Base-by-base conservation (phyloP, 176 grass and related monocot genomes). In the Oropetium thomaeum region DNA sequence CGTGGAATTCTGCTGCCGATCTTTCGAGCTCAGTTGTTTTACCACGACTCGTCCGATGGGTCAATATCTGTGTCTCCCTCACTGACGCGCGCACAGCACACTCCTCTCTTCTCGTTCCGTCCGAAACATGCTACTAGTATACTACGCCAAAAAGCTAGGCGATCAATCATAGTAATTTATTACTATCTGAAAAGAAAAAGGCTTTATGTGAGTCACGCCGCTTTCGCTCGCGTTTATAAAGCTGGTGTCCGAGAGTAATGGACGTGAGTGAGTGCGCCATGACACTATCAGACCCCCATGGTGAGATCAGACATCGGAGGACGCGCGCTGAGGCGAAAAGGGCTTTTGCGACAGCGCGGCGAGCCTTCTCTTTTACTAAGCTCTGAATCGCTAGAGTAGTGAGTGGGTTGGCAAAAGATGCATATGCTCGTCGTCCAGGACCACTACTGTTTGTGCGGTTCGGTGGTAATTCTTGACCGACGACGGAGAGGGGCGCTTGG, bases 231-330 rank as follows among this genome's bases (percentile, higher is more conserved):
- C 7, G 19, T 29, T 29, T 44, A 22, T 43, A 42, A 71, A 65
- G 15, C 15, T 2, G 28, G 16, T 2, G 69, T 67, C 66, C 66
- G 28, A 58, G 49, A 82, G 79, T 8, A 78, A 67, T 78, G 85
- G 74, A 87, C 79, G n/a, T 76, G 7, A n/a, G 74, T 87, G 7
- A n/a, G 74, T 87, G 79, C 74, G 32, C 4, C 33, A 14, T 73
- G 85, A 67, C 74, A 78, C 32, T 58, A 53, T 77, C 58, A 62
- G 47, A 41, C n/a, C 41, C 63, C 49, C 66, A 59, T 41, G 72
- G 23, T 1, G 58, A 35, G 48, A 44, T 41, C 7, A 10, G 58
- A 35, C 47, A 44, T 41, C 7, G 14, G 38, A 5, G 15, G 15
- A 30, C 27, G 57, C 48, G 66, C 66, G 73, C 30, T 71, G 72